Percentiles rank a stretch among this genome's conserved stretches.
phyloP scores from a whole-genome alignment of 352 stramenopile genomes.

The Phytophthora pistaciae region DNA sequence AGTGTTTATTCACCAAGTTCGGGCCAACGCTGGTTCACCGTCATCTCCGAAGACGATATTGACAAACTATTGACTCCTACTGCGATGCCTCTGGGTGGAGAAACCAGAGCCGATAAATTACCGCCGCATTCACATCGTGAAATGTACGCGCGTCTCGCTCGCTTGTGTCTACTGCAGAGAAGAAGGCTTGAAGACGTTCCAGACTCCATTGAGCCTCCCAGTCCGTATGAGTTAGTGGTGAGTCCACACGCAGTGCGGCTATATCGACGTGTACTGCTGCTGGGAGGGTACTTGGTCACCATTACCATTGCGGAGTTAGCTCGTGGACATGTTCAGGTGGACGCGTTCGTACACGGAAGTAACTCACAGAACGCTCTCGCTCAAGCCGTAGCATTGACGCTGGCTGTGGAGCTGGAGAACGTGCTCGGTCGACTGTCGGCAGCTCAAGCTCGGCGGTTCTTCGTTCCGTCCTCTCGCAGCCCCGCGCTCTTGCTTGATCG shows the following conservation, averaged over 20 bases:
- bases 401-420: conserved; percentile 60
- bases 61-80: conserved; percentile 73
- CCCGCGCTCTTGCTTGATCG: conserved; percentile 67
- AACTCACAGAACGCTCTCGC: conserved; percentile 1
- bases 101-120: conserved; percentile 38
- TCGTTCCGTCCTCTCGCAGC: conserved; percentile 42
- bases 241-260: conserved; percentile 59
- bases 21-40: conserved; percentile 59
- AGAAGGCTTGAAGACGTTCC: conserved; percentile 5
- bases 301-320: conserved; percentile 73
- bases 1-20: conserved; percentile 70
- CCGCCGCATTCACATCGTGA: conserved; percentile 58
- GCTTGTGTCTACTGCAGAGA: conserved; percentile 58
- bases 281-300: conserved; percentile 56
- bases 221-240: conserved; percentile 49
- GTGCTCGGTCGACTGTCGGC: conserved; percentile 64
- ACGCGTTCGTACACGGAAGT: conserved; percentile 59
- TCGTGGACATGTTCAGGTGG: conserved; percentile 66
- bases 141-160: conserved; percentile 73
- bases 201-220: conserved; percentile 21
- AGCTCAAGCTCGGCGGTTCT: conserved; percentile 32
- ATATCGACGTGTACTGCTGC: conserved; percentile 55
- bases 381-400: conserved; percentile 16
- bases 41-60: conserved; percentile 64
- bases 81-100: conserved; percentile 45